Conservation (phyloP, 306 rosid genomes). For the Cicer judaicum region DNA sequence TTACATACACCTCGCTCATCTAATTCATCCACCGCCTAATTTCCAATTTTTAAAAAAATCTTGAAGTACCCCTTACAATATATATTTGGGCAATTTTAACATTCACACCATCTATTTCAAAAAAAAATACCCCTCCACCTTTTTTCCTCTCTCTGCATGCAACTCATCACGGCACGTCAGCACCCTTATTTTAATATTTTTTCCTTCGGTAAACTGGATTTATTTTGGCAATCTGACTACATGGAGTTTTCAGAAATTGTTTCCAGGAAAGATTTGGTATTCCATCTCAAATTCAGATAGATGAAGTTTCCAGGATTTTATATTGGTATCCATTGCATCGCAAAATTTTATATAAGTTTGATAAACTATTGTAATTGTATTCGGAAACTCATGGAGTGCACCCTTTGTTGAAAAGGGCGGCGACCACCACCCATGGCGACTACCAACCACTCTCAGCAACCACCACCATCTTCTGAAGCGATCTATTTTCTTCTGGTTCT, state of each 20-base stretch:
- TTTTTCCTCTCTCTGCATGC: not conserved
- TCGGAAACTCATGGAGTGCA: not conserved
- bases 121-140: not conserved
- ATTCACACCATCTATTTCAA: not conserved
- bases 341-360: not conserved
- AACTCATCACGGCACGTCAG: not conserved
- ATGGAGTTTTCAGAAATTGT: not conserved
- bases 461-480: no score
- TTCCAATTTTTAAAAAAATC: not conserved
- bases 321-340: not conserved
- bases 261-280: not conserved
- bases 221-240: not conserved
- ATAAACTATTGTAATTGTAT: conserved; percentile 12
- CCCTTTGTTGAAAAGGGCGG: not conserved
- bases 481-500: no score
- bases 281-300: not conserved
- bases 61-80: not conserved
- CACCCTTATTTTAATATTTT: not conserved
- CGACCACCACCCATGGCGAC: no score
- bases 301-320: not conserved
- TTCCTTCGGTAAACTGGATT: not conserved
- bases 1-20: not conserved
- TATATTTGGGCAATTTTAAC: conserved; percentile 3
- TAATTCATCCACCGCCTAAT: conserved; percentile 7
- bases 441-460: no score